Evolutionary conservation across 2,329 filamentous ascomycete species (phyloP), one percentile per base, ranked within the genome.

Genomic region (Macrophomina phaseolina): DNA sequence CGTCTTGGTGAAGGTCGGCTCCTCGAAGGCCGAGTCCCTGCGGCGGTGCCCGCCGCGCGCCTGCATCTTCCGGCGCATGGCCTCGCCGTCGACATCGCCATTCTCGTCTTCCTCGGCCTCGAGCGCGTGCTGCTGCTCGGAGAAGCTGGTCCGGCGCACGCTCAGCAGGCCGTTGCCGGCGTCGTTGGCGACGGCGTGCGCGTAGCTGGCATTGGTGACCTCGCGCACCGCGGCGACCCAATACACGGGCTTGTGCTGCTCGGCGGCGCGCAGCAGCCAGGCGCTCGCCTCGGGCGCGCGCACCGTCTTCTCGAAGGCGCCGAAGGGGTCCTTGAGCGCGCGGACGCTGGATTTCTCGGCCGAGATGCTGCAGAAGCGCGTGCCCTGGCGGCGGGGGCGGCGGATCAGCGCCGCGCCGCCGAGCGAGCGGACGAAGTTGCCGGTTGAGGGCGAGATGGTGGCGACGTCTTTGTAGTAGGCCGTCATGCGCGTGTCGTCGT

Each of bases 381-480:
- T 53, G 56, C 51, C 49, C 28, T 36, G 28, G 49, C 65, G 65
- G 36, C 42, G 38, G 16, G 65, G 65, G 23, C 30, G 36, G 46
- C 42, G 38, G 28, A 67, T 46, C 9, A 67, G 65, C 16, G 61
- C 48, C 48, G 62, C 65, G 38, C 65, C 65, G 56, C 65, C 65
- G 11, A 63, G 65, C 5, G 65, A 67, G 56, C 48, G 46, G 36
- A 38, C 38, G 58, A 67, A 67, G 56, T 62, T 67, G 56, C 58
- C 58, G n/a, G 46, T 62, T 4, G 38, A 23, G 52, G 42, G 64
- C n/a, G 65, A 62, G 36, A 67, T 52, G 28, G 58, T 30, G 48
- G 65, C 65, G 28, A 67, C 46, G 46, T 67, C 65, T 36, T 67
- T 67, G 56, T 67, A 67, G 36, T 55, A 67, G 36, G 65, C 65